Percentiles rank a stretch among this genome's conserved stretches.
phyloP scores from a whole-genome alignment of 257 asterid species.

The Solanum piurae region DNA sequence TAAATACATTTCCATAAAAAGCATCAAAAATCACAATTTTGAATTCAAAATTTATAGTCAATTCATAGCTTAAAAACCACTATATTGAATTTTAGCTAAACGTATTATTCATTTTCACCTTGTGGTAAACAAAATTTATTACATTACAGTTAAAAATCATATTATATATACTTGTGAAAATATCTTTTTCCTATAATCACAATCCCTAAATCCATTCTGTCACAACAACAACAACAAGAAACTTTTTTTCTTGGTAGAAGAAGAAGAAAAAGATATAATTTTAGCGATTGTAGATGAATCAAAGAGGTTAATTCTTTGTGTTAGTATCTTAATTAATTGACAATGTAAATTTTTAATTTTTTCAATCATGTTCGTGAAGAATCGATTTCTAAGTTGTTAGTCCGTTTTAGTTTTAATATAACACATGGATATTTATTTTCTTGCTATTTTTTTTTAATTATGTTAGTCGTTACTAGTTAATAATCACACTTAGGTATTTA shows the following conservation, averaged over 20 bases:
- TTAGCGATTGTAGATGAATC: not conserved
- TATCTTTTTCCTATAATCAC: not conserved
- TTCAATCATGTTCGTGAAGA: not conserved
- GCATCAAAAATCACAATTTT: too few relatives aligned
- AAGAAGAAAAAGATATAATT: not conserved
- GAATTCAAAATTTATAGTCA: not conserved
- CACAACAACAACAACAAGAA: not conserved
- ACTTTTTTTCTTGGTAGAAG: not conserved
- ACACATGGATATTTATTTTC: not conserved
- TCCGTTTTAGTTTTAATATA: not conserved
- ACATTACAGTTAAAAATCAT: too few relatives aligned
- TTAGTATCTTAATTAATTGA: not conserved
- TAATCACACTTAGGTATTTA: not conserved
- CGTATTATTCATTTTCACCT: not conserved
- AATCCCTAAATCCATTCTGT: not conserved
- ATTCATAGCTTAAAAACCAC: not conserved
- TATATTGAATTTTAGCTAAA: not conserved
- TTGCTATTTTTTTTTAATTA: not conserved
- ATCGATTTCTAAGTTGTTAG: not conserved
- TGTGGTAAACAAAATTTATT: not conserved
- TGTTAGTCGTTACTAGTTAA: not conserved
- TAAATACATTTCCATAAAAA: not conserved
- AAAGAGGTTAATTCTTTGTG: not conserved
- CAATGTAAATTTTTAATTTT: too few relatives aligned
- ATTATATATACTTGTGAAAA: not conserved